Evolutionary conservation across 352 stramenopile genomes (phyloP).

Genomic region (Phytopythium vexans): DNA sequence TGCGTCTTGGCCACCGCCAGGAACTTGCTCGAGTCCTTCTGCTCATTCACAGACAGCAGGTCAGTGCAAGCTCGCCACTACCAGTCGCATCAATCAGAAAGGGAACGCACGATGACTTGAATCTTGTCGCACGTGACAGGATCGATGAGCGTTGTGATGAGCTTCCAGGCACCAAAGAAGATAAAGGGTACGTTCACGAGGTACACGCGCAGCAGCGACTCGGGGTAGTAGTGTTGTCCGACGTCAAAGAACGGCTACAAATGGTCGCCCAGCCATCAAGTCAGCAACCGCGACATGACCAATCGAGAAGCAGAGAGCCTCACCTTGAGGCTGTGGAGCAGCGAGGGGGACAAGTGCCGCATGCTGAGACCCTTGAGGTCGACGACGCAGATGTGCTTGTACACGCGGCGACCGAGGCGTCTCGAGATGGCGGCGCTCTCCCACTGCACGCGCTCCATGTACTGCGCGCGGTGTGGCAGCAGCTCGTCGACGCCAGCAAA

Average conservation of each 20-base stretch:
- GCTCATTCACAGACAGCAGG: conserved; percentile 3
- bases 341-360: conserved; percentile 54
- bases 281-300: neutral
- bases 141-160: conserved; percentile 69
- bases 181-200: conserved; percentile 80
- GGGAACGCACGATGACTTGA: conserved; percentile 60
- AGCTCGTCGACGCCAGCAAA: conserved; percentile 56
- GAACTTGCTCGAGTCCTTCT: conserved; percentile 62
- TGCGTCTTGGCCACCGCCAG: conserved; percentile 52
- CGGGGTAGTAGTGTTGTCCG: conserved; percentile 75
- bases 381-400: conserved; percentile 84
- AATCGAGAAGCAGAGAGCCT: conserved; percentile 1
- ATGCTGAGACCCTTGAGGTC: conserved; percentile 69
- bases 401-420: conserved; percentile 52
- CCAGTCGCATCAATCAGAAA: neutral
- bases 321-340: conserved; percentile 67
- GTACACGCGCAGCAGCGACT: conserved; percentile 77
- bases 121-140: conserved; percentile 81
- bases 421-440: conserved; percentile 69
- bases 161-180: conserved; percentile 81
- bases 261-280: neutral
- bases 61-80: neutral
- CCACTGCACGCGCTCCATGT: conserved; percentile 80
- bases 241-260: conserved; percentile 70
- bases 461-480: conserved; percentile 62